phyloP scores from a whole-genome alignment of 352 stramenopile genomes.

The Bremia lactucae region DNA sequence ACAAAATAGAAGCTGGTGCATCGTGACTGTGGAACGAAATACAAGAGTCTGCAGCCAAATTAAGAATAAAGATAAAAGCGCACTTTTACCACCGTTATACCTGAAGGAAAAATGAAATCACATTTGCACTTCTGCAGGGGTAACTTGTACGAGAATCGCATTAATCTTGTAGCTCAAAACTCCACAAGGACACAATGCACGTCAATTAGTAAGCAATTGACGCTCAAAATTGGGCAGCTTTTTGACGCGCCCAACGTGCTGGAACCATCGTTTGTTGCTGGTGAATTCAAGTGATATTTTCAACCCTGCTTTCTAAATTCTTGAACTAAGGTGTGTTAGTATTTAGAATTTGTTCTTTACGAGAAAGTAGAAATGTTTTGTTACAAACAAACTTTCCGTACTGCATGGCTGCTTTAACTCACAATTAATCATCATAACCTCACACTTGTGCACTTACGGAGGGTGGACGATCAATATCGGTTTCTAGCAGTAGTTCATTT shows the following conservation, averaged over 20 bases:
- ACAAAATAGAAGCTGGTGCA: constrained; percentile 73
- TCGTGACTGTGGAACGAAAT: constrained; percentile 74
- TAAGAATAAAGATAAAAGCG: neutral
- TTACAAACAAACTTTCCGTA: too few species aligned
- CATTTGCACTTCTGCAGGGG: constrained; percentile 46
- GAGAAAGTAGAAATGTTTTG: too few species aligned
- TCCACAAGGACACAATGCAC: constrained; percentile 9
- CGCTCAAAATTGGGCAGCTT: neutral
- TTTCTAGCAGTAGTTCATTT: too few species aligned
- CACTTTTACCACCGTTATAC: constrained; percentile 16
- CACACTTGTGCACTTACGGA: too few species aligned
- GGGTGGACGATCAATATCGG: too few species aligned
- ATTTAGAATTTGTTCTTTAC: too few species aligned
- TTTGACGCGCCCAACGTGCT: constrained; percentile 44
- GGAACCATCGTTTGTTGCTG: constrained; percentile 69
- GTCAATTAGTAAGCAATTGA: neutral
- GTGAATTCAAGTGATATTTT: constrained; percentile 47
- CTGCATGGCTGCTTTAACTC: too few species aligned
- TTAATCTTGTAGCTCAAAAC: constrained; percentile 78
- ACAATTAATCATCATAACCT: too few species aligned
- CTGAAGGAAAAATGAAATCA: constrained; percentile 71
- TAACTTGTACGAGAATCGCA: constrained; percentile 59
- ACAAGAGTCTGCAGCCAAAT: constrained; percentile 57
- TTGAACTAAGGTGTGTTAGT: constrained; percentile 35
- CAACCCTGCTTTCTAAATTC: constrained; percentile 55